phyloP scores from a whole-genome alignment of 2,329 filamentous ascomycete genomes.

The Beauveria bassiana region DNA sequence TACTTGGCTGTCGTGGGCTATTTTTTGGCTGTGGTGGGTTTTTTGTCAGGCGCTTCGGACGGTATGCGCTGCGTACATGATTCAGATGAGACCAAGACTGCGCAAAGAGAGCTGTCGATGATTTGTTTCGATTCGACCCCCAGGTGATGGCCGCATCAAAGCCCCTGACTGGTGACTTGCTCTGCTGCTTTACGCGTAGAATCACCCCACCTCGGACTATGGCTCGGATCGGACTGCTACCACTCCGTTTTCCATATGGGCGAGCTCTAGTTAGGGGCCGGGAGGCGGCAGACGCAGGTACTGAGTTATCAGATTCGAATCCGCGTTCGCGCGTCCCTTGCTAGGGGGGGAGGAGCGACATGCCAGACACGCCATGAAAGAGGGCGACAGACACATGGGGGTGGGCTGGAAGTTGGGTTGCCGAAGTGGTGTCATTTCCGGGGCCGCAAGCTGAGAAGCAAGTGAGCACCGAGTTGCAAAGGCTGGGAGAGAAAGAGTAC shows the following conservation, averaged over 20 bases:
- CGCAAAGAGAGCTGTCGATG: neutral
- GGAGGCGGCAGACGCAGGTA: neutral
- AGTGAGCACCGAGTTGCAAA: neutral
- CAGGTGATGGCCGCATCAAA: neutral
- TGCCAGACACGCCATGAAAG: neutral
- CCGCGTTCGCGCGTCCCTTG: neutral
- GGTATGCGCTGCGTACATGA: neutral
- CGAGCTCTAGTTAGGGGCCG: neutral
- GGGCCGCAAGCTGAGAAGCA: neutral
- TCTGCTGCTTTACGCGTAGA: conserved; percentile 1
- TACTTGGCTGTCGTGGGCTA: too few relatives aligned
- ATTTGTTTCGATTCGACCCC: neutral
- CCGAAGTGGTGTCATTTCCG: conserved; percentile 10
- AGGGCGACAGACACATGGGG: neutral
- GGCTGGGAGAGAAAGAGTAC: neutral
- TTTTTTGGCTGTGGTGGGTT: too few relatives aligned
- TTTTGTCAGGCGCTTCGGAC: neutral
- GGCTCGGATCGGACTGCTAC: conserved; percentile 5
- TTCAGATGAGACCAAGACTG: too few relatives aligned
- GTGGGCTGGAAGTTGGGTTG: neutral
- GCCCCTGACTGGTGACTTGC: neutral
- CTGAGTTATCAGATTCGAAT: conserved; percentile 2
- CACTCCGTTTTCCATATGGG: neutral
- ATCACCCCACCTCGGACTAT: conserved; percentile 3
- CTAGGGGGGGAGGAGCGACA: neutral